Evolutionary conservation across 441 rosid genomes (phyloP).

Genomic region (Erodium trifolium): DNA sequence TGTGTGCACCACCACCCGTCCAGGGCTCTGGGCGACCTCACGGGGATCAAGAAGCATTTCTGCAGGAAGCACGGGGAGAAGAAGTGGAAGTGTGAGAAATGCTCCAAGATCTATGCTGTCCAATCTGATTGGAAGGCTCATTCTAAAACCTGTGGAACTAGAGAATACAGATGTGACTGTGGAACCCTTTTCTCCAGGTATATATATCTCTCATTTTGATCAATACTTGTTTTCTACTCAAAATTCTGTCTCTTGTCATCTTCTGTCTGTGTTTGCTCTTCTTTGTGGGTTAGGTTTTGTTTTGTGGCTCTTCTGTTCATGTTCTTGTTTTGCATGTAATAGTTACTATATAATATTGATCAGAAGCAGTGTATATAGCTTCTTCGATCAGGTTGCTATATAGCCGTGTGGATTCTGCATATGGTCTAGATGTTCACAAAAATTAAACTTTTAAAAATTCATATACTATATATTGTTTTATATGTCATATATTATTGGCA

Average conservation of each 20-base stretch:
- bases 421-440: no score
- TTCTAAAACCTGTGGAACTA: constrained; percentile 66
- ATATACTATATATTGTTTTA: no score
- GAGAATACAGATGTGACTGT: constrained; percentile 42
- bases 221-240: background rate
- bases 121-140: constrained; percentile 80
- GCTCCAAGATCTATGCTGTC: constrained; percentile 70
- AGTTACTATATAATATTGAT: no score
- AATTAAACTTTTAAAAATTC: no score
- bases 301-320: constrained; percentile 11
- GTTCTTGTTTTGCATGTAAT: constrained; percentile 27
- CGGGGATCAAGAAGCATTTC: constrained; percentile 68
- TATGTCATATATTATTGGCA: no score
- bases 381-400: background rate
- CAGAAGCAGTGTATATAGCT: background rate
- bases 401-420: background rate
- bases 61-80: constrained; percentile 24
- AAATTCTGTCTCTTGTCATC: constrained; percentile 11
- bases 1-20: constrained; percentile 71
- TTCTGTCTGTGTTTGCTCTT: constrained; percentile 13
- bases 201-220: background rate
- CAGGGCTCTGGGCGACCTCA: constrained; percentile 65
- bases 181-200: constrained; percentile 58
- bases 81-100: constrained; percentile 68
- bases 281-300: constrained; percentile 6